Percentiles rank a stretch among this genome's conserved stretches.
phyloP scores from a whole-genome alignment of 2,329 filamentous ascomycete species.

The Pseudogymnoascus sp. region DNA sequence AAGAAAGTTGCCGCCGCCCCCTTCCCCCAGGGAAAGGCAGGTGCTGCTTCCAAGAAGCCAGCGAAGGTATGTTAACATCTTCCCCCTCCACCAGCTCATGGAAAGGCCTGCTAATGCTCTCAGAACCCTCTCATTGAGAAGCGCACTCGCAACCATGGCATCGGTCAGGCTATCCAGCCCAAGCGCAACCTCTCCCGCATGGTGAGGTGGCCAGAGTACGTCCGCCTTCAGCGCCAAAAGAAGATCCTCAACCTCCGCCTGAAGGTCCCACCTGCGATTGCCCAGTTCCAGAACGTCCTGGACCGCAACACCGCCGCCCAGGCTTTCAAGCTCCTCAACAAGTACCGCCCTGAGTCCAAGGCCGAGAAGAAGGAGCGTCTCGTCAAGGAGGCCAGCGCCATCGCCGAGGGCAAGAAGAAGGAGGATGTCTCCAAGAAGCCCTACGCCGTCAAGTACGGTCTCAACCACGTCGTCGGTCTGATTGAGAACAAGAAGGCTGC shows the following conservation, averaged over 20 bases:
- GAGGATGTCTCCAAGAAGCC: constrained; percentile 99
- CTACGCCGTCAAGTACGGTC: constrained; percentile 97
- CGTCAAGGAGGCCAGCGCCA: constrained; percentile 93
- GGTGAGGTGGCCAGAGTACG: constrained; percentile 99
- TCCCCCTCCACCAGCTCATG: constrained; percentile 5
- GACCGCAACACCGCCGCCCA: constrained; percentile 95
- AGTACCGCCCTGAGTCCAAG: constrained; percentile 99
- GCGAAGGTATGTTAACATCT: constrained; percentile 69
- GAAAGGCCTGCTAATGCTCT: constrained; percentile 5
- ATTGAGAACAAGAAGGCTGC: constrained; percentile 99
- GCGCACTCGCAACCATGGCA: constrained; percentile 93
- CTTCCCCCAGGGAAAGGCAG: constrained; percentile 90
- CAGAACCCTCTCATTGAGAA: constrained; percentile 99
- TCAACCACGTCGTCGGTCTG: constrained; percentile 97
- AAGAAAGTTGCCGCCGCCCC: constrained; percentile 98
- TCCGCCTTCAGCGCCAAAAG: constrained; percentile 78
- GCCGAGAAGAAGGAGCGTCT: constrained; percentile 99
- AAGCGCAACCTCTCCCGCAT: constrained; percentile 92
- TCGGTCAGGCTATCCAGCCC: constrained; percentile 98
- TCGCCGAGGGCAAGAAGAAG: constrained; percentile 99
- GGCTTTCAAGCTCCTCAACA: constrained; percentile 98
- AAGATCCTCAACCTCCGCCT: constrained; percentile 97
- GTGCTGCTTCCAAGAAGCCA: constrained; percentile 75
- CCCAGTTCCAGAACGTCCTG: constrained; percentile 96
- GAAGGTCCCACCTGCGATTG: constrained; percentile 95